These are phyloP conservation scores for Filobasidium uniguttulatum DNA, from an alignment of 1,284 basidiomycete species.

Conservation along the genomic window DNA sequence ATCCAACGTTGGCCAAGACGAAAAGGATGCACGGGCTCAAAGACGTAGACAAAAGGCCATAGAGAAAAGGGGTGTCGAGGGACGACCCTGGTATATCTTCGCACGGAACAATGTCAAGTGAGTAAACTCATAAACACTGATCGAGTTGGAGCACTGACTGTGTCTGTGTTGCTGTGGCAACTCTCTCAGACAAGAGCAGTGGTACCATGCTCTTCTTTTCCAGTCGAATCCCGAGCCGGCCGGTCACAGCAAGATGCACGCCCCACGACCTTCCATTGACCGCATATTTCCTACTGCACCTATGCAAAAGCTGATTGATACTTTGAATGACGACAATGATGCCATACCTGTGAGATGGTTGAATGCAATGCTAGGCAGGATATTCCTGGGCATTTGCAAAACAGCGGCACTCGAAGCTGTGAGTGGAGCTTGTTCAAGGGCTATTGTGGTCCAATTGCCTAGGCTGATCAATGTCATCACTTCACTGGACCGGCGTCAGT, in stretches of 20 bases:
- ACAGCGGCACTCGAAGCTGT: slow-evolving; percentile 60
- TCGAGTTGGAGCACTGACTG: neutral
- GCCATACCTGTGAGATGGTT: slow-evolving; percentile 94
- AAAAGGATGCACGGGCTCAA: slow-evolving; percentile 38
- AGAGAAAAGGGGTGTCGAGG: slow-evolving; percentile 27
- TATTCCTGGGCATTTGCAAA: slow-evolving; percentile 83
- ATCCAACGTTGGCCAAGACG: slow-evolving; percentile 34
- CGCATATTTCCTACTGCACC: slow-evolving; percentile 58
- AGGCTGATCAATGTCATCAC: neutral
- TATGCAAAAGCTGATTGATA: slow-evolving; percentile 70
- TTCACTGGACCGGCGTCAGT: slow-evolving; percentile 27
- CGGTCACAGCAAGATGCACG: neutral
- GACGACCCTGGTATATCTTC: slow-evolving; percentile 77
- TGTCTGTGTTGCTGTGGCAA: slow-evolving; percentile 4
- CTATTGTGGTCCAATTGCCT: too few species aligned
- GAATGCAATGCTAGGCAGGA: slow-evolving; percentile 78
- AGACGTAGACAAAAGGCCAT: too few species aligned
- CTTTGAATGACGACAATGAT: slow-evolving; percentile 81
- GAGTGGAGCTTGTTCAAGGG: slow-evolving; percentile 8
- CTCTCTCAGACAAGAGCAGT: slow-evolving; percentile 54
- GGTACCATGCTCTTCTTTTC: slow-evolving; percentile 57
- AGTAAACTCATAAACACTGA: slow-evolving; percentile 16
- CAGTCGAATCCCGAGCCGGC: slow-evolving; percentile 1
- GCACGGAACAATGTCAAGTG: slow-evolving; percentile 59
- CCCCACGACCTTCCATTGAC: slow-evolving; percentile 43